Base-by-base conservation (phyloP, 352 stramenopile genomes). In the Pythium insidiosum region DNA sequence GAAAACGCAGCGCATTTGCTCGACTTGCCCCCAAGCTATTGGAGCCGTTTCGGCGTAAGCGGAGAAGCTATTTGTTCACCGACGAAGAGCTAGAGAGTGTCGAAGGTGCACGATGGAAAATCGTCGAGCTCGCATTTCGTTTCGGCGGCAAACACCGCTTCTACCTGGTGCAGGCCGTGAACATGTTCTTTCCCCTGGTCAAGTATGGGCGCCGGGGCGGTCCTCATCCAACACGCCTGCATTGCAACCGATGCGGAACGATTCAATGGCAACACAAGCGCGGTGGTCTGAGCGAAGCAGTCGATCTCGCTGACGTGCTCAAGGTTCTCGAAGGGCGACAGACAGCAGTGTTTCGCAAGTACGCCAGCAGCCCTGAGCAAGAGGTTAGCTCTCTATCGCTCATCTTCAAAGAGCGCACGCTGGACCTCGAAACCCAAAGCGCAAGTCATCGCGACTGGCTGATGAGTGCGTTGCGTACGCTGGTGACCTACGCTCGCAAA, bases 251-350 rank as follows among this genome's bases (percentile, higher is more conserved):
- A 15, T 93, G 74, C 25, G 80, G 80, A 33, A 85, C 77, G 6
- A 47, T 93, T 6, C 80, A 93, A 53, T 93, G 80, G 80, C 77
- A 93, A 44, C 80, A 93, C 60, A 93, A 93, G 43, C 75, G 80
- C 22, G 78, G 80, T 1, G 60, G 66, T 4, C 56, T 90, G 6
- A 89, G 75, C 43, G 62, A 73, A 28, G 53, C 80, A 0, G 73
- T 90, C 2, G 80, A 93, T 43, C 61, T 93, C 13, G 80, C 80
- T 3, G 62, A 73, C 48, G 77, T 83, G 16, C 41, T 87, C 5
- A 71, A 88, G 31, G 58, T 93, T 24, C 37, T 85, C 3, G 71
- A 89, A 1, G 80, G 77, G 9, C 65, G 77, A 6, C 61, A 74
- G 42, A 90, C 80, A 3, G 64, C 68, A 7, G 80, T 93, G 41